Evolutionary conservation across 2,329 filamentous ascomycete species (phyloP).

Genomic region (Magnaporthales sp.): DNA sequence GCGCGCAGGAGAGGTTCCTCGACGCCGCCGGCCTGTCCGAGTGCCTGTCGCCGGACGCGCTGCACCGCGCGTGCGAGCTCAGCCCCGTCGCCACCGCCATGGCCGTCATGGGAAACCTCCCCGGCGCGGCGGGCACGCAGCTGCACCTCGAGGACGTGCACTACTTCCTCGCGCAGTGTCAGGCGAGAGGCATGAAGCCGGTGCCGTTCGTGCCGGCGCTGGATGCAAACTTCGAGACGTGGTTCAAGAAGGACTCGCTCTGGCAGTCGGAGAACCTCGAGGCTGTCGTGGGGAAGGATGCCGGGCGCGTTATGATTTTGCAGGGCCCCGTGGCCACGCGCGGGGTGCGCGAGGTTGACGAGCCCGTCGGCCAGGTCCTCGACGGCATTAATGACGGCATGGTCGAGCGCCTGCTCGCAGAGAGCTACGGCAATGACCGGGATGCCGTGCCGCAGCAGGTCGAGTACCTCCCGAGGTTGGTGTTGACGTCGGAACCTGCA

Average conservation of each 20-base stretch:
- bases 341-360: conserved; percentile 81
- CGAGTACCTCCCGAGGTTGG: neutral
- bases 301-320: conserved; percentile 89
- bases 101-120: conserved; percentile 72
- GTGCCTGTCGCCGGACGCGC: conserved; percentile 61
- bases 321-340: conserved; percentile 92
- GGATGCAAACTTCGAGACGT: conserved; percentile 96
- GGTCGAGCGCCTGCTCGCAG: neutral
- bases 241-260: conserved; percentile 99
- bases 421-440: neutral
- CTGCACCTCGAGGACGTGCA: conserved; percentile 98
- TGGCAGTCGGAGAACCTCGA: conserved; percentile 99
- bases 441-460: neutral
- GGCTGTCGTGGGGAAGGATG: conserved; percentile 91
- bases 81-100: conserved; percentile 75
- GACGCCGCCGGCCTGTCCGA: conserved; percentile 25
- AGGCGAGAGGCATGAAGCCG: conserved; percentile 45
- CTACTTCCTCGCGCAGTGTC: conserved; percentile 88
- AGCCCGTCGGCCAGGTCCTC: conserved; percentile 84
- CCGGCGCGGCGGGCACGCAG: conserved; percentile 78
- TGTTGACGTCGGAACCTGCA: neutral
- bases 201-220: conserved; percentile 89
- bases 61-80: conserved; percentile 81
- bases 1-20: conserved; percentile 93
- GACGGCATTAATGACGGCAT: neutral